These are phyloP conservation scores for Nakazawaea ishiwadae DNA, from an alignment of 805 yeast genomes.

Conservation along the genomic window DNA sequence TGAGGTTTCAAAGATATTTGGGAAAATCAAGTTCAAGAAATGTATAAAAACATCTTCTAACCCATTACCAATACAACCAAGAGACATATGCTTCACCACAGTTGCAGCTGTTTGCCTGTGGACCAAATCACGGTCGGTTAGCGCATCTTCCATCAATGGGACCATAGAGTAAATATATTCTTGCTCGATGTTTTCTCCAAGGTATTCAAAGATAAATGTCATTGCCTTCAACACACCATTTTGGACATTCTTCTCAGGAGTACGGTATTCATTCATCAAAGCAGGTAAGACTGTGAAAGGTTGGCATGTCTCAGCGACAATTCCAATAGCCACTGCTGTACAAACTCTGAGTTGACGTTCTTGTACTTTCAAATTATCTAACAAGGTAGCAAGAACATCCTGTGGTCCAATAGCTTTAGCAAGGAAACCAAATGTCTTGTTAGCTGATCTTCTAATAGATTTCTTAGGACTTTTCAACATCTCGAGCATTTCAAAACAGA, in stretches of 20 bases:
- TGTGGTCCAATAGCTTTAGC: conserved; percentile 95
- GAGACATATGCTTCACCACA: conserved; percentile 75
- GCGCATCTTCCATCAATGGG: conserved; percentile 82
- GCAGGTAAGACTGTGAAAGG: conserved; percentile 95
- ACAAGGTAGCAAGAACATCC: conserved; percentile 79
- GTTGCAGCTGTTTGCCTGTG: conserved; percentile 95
- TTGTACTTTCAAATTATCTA: conserved; percentile 84
- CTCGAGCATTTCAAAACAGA: conserved; percentile 85
- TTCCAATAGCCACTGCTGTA: conserved; percentile 96
- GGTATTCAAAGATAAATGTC: conserved; percentile 88
- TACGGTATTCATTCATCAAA: conserved; percentile 89
- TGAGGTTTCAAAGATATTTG: conserved; percentile 89
- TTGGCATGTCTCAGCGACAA: conserved; percentile 88
- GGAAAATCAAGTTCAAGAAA: conserved; percentile 73
- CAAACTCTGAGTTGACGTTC: conserved; percentile 96
- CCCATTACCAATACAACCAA: conserved; percentile 72
- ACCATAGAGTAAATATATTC: conserved; percentile 80
- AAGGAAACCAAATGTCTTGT: conserved; percentile 84
- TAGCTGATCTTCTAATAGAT: conserved; percentile 77
- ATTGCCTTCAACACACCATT: conserved; percentile 91
- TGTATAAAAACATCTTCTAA: conserved; percentile 82
- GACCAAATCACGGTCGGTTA: conserved; percentile 85
- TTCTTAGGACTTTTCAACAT: conserved; percentile 79
- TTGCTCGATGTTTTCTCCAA: conserved; percentile 63
- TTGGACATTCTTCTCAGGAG: conserved; percentile 89